A percentile compares a stretch with the other conserved stretches of the same genome.
Conservation (phyloP, 2,329 filamentous ascomycete genomes). For the Rhexocercosporidium sp. region DNA sequence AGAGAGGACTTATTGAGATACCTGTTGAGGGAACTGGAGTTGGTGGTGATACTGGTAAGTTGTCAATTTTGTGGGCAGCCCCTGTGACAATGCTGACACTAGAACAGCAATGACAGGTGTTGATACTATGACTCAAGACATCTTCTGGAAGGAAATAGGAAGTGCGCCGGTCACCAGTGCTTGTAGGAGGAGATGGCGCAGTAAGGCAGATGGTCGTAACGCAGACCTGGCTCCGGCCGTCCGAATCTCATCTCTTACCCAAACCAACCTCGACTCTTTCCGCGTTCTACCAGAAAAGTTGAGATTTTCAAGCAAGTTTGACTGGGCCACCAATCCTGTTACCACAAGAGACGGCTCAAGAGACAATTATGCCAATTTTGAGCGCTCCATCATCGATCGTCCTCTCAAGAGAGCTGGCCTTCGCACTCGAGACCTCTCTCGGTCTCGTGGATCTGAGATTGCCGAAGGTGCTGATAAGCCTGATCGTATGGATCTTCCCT, state of each 20-base stretch:
- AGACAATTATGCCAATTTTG: neutral
- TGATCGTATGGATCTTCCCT: neutral
- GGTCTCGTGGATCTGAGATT: neutral
- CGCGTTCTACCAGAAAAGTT: neutral
- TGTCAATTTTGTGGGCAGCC: neutral
- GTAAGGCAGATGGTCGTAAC: neutral
- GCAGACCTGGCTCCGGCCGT: neutral
- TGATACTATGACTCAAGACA: neutral
- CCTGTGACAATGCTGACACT: neutral
- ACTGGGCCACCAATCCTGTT: neutral
- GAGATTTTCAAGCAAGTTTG: slow-evolving; percentile 7
- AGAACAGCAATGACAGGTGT: neutral
- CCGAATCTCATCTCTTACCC: neutral
- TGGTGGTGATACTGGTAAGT: neutral
- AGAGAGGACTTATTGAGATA: neutral
- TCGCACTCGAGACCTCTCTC: neutral
- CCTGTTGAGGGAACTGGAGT: neutral
- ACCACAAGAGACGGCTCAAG: neutral
- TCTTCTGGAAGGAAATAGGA: neutral
- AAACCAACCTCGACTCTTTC: slow-evolving; percentile 4
- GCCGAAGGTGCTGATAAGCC: neutral
- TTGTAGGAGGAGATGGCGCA: slow-evolving; percentile 5
- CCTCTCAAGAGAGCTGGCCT: slow-evolving; percentile 1
- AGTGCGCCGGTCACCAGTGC: neutral
- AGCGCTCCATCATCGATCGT: neutral